A percentile compares a stretch with the other conserved stretches of the same genome.
Conservation (phyloP, 2,329 filamentous ascomycete species). For the Dactylonectria estremocensis region DNA sequence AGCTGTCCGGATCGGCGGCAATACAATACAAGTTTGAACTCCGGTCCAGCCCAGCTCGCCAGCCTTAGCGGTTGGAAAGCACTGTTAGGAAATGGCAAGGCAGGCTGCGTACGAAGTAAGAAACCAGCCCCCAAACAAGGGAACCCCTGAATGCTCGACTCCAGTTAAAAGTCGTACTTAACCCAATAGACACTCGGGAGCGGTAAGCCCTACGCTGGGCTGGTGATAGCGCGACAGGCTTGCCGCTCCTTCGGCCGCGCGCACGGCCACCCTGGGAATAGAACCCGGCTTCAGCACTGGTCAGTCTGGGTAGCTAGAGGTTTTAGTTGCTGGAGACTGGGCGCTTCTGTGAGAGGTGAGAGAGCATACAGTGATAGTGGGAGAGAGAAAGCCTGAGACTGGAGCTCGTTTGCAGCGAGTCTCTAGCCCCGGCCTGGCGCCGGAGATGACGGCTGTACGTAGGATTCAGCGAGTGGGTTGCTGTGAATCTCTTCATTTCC, state of each 20-base stretch:
- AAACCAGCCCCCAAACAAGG: neutral
- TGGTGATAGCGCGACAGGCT: conserved; percentile 5
- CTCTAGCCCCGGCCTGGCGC: neutral
- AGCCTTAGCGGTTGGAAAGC: neutral
- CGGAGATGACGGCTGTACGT: neutral
- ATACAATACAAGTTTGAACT: neutral
- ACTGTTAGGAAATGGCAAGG: neutral
- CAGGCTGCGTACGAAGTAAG: neutral
- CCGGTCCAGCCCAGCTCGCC: neutral
- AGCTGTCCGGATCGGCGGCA: neutral
- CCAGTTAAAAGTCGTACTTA: neutral
- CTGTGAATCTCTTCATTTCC: neutral
- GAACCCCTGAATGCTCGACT: neutral
- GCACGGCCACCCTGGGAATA: neutral
- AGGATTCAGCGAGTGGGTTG: neutral
- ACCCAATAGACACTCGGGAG: neutral
- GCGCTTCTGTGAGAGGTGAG: too few species aligned
- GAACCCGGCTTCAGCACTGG: neutral
- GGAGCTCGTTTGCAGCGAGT: neutral
- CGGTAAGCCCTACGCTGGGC: conserved; percentile 2
- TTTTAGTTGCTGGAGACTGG: neutral
- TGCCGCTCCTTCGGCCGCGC: conserved; percentile 1
- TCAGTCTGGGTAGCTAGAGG: too few species aligned
- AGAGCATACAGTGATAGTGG: neutral
- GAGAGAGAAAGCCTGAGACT: neutral